phyloP scores from a whole-genome alignment of 441 rosid species.

The Erysimum cheiri region DNA sequence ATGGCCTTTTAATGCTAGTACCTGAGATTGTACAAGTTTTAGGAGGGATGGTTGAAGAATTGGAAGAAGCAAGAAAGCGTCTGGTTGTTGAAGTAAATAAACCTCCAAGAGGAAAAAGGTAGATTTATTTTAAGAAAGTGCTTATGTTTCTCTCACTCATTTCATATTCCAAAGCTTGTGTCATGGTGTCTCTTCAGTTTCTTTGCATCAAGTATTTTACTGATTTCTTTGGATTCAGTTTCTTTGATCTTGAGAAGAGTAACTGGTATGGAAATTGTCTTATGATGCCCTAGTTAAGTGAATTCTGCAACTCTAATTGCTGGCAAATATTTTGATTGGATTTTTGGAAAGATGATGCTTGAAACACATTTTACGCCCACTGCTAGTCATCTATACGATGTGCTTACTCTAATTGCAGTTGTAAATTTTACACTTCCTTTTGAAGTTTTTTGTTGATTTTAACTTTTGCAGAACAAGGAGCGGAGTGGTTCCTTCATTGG shows the following conservation, averaged over 20 bases:
- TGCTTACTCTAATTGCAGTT: conserved; percentile 5
- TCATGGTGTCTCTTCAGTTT: conserved; percentile 27
- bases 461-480: conserved; percentile 63
- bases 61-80: conserved; percentile 76
- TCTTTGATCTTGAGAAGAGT: conserved; percentile 22
- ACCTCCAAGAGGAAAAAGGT: conserved; percentile 98
- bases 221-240: conserved; percentile 2
- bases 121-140: conserved; percentile 23
- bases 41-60: conserved; percentile 83
- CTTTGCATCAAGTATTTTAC: conserved; percentile 7
- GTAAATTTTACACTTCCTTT: conserved; percentile 6
- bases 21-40: conserved; percentile 86
- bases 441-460: conserved; percentile 2
- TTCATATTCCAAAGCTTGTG: conserved; percentile 20
- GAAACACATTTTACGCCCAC: neutral
- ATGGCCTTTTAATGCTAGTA: conserved; percentile 82
- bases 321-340: conserved; percentile 17
- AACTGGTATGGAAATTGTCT: neutral
- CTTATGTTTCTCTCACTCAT: conserved; percentile 14
- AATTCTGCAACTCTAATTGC: neutral
- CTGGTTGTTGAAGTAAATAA: conserved; percentile 86
- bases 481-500: conserved; percentile 65
- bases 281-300: conserved; percentile 9
- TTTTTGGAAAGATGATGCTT: conserved; percentile 20
- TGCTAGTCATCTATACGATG: conserved; percentile 8